Conservation (phyloP, 768 basidiomycete genomes). For the Boletus reticuloceps region DNA sequence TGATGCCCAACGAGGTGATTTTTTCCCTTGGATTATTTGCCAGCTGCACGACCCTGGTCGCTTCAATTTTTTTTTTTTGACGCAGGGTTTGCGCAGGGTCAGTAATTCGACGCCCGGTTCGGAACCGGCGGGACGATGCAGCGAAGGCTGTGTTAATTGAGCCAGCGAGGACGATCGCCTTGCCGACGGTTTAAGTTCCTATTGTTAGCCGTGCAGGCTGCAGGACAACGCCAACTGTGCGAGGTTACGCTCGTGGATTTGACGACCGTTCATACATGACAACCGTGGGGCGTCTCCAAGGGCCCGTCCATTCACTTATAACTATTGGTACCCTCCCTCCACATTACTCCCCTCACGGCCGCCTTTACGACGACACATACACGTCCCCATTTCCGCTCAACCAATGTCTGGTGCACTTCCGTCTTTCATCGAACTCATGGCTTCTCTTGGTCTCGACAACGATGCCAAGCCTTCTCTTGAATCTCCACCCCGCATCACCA, state of each 20-base stretch:
- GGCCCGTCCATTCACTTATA: conserved; percentile 25
- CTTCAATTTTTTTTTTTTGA: not conserved
- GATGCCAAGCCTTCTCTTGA: conserved; percentile 26
- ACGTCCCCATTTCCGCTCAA: conserved; percentile 32
- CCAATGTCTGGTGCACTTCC: conserved; percentile 68
- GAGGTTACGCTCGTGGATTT: conserved; percentile 26
- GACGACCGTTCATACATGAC: conserved; percentile 35
- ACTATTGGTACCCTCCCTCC: conserved; percentile 16
- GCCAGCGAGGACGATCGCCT: conserved; percentile 43
- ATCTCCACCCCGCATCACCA: conserved; percentile 24
- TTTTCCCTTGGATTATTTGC: not conserved
- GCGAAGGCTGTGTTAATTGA: conserved; percentile 18
- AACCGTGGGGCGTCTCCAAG: conserved; percentile 39
- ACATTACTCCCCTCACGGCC: conserved; percentile 16
- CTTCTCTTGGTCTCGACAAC: conserved; percentile 71
- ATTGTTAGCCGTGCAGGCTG: conserved; percentile 34
- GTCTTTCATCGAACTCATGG: conserved; percentile 87
- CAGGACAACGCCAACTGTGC: conserved; percentile 21
- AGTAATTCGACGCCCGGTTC: conserved; percentile 10
- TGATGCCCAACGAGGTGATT: not conserved
- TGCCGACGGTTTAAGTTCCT: conserved; percentile 59
- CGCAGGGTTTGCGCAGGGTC: not conserved
- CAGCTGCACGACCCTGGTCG: not conserved
- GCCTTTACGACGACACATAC: conserved; percentile 15
- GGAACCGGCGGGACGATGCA: conserved; percentile 11